Percentiles rank a stretch among this genome's conserved stretches.
Evolutionary conservation across 1,284 basidiomycete genomes (phyloP).

Genomic region (Kalmanozyma brasiliensis): DNA sequence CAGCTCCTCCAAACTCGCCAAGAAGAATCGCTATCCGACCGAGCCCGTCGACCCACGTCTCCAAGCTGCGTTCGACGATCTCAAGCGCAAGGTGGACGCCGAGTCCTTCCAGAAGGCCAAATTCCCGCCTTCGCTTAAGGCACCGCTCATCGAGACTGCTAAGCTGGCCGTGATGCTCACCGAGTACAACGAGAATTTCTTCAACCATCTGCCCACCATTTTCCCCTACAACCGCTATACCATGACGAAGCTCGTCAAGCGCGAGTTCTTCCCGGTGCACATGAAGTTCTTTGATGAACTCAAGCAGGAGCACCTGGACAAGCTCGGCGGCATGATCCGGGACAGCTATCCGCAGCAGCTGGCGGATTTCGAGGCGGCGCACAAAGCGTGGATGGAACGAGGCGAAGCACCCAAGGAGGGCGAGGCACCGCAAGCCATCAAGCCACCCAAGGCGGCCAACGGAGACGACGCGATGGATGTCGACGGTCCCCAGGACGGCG

Average conservation of each 20-base stretch:
- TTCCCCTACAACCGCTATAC: constrained; percentile 91
- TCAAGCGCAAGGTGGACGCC: constrained; percentile 74
- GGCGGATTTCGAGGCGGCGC: constrained; percentile 54
- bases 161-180: constrained; percentile 81
- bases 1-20: constrained; percentile 69
- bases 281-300: constrained; percentile 55
- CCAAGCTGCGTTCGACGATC: constrained; percentile 74
- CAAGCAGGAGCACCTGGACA: constrained; percentile 60
- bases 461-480: constrained; percentile 30
- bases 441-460: neutral
- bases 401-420: constrained; percentile 43
- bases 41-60: constrained; percentile 75
- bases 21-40: constrained; percentile 56
- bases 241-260: constrained; percentile 67
- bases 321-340: constrained; percentile 46
- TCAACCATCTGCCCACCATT: constrained; percentile 83
- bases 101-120: constrained; percentile 75
- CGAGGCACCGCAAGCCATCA: constrained; percentile 9
- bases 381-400: constrained; percentile 44
- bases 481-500: constrained; percentile 26
- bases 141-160: constrained; percentile 77
- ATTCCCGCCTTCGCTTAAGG: constrained; percentile 85
- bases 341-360: constrained; percentile 52
- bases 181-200: constrained; percentile 91
- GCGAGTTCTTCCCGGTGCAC: constrained; percentile 64